Percentiles rank a stretch among this genome's conserved stretches.
Conservation (phyloP, 2,329 filamentous ascomycete genomes). For the Fusarium circinatum region DNA sequence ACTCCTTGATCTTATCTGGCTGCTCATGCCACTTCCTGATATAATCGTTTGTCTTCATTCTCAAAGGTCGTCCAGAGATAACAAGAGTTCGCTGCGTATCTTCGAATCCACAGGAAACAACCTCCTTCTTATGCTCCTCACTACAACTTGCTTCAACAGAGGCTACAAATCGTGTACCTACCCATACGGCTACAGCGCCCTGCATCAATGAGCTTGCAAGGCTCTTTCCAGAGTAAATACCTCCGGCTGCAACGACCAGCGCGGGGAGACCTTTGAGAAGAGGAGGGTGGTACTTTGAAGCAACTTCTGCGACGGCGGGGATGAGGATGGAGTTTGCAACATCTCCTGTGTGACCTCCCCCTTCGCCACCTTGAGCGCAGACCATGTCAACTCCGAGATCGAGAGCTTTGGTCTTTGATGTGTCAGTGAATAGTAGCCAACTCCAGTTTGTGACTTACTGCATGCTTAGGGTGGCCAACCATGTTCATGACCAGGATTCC, state of each 20-base stretch:
- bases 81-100: slow-evolving; percentile 87
- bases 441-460: slow-evolving; percentile 54
- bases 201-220: slow-evolving; percentile 87
- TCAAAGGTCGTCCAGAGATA: slow-evolving; percentile 81
- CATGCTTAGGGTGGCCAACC: slow-evolving; percentile 93
- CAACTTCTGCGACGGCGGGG: slow-evolving; percentile 87
- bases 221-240: slow-evolving; percentile 83
- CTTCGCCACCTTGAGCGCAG: slow-evolving; percentile 92
- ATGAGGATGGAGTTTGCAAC: slow-evolving; percentile 88
- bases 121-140: slow-evolving; percentile 83
- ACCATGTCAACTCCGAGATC: slow-evolving; percentile 89
- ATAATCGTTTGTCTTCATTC: slow-evolving; percentile 86
- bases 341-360: slow-evolving; percentile 91
- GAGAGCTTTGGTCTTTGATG: slow-evolving; percentile 72
- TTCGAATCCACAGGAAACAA: slow-evolving; percentile 80
- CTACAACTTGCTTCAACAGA: slow-evolving; percentile 83
- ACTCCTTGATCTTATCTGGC: slow-evolving; percentile 77
- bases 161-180: slow-evolving; percentile 92
- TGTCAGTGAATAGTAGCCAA: slow-evolving; percentile 6
- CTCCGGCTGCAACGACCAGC: slow-evolving; percentile 88
- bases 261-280: slow-evolving; percentile 75
- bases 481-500: slow-evolving; percentile 95
- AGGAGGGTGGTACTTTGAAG: slow-evolving; percentile 74
- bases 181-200: slow-evolving; percentile 90
- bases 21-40: slow-evolving; percentile 81